Base-by-base conservation (phyloP, 1,284 basidiomycete species). In the Trichosporon sp. region DNA sequence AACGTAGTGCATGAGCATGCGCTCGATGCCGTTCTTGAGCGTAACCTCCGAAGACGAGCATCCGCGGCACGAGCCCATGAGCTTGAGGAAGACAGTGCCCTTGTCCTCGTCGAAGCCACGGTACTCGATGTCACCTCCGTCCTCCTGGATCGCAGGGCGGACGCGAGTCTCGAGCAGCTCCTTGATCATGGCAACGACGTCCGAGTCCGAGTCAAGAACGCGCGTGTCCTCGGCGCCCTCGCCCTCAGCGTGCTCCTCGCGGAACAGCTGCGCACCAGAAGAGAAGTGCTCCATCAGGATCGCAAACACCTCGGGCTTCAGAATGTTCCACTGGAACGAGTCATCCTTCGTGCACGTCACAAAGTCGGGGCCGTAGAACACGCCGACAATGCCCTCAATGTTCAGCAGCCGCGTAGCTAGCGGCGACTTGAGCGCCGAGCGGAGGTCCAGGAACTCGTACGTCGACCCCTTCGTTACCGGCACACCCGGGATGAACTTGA, bases 251-350 rank as follows among this genome's bases (percentile, higher is more conserved):
- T 88, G 89, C 13, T 78, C 80, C 35, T 83, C 83, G 70, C 91
- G 88, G 85, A 99, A 99, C 9, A 99, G 86, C 2, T 91, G 85
- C 72, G 91, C 88, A 0, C 90, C 92, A 9, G 93, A 90, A 3
- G 95, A 94, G 84, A 99, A 99, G 83, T 92, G 91, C 83, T 99
- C 96, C 96, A 99, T 99, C 72, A 99, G 87, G 68, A 90, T 89
- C n/a, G 93, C 92, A 82, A 98, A 99, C 65, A 99, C 90, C 84
- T 99, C 97, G n/a, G 96, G 97, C 82, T 99, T 99, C 74, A 99
- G 85, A 34, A 96, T 88, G 2, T 91, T 85, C 96, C 96, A 99
- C 9, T 88, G 84, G 74, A 90, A 89, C 75, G 92, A 92, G 44
- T 90, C 86, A 79, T 94, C 91, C 84, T 98, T 99, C 63, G 91